A percentile compares a stretch with the other conserved stretches of the same genome.
phyloP scores from a whole-genome alignment of 2,329 filamentous ascomycete species.

The Tolypocladium endophyticum region DNA sequence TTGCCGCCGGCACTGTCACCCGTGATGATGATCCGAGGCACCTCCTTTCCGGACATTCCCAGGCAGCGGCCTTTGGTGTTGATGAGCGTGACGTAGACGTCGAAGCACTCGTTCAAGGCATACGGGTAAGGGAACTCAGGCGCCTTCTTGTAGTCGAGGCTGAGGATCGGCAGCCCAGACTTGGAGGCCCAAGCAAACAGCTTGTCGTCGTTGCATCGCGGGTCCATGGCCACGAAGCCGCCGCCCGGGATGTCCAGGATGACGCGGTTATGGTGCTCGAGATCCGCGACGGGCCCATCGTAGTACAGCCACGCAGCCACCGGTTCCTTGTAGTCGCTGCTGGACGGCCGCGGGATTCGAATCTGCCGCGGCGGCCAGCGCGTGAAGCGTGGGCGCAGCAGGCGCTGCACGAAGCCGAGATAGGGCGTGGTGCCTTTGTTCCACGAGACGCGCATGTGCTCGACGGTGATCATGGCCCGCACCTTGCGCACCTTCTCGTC shows the following conservation, averaged over 20 bases:
- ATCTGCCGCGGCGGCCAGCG: conserved; percentile 73
- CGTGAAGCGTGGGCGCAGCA: conserved; percentile 71
- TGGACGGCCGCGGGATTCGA: conserved; percentile 68
- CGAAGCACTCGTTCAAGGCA: conserved; percentile 38
- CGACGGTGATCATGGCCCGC: conserved; percentile 73
- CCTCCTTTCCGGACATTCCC: conserved; percentile 27
- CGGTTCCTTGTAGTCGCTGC: conserved; percentile 74
- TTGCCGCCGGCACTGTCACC: conserved; percentile 41
- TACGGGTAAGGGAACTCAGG: conserved; percentile 40
- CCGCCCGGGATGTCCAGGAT: conserved; percentile 88
- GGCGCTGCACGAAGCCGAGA: conserved; percentile 57
- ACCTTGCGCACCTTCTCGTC: conserved; percentile 96
- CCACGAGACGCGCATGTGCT: conserved; percentile 88
- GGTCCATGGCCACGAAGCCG: conserved; percentile 94
- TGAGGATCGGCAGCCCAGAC: conserved; percentile 78
- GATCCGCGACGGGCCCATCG: conserved; percentile 70
- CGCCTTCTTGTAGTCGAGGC: conserved; percentile 66
- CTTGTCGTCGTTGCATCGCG: conserved; percentile 90
- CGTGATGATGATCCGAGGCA: conserved; percentile 31
- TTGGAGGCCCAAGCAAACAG: conserved; percentile 85
- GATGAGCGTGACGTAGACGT: conserved; percentile 29
- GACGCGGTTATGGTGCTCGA: conserved; percentile 66
- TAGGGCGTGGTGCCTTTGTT: conserved; percentile 91
- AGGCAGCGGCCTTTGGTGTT: conserved; percentile 30
- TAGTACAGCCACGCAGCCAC: conserved; percentile 89